Evolutionary conservation across 768 basidiomycete genomes (phyloP), one percentile per base, ranked within the genome.

Genomic region (Naematelia aurantialba): DNA sequence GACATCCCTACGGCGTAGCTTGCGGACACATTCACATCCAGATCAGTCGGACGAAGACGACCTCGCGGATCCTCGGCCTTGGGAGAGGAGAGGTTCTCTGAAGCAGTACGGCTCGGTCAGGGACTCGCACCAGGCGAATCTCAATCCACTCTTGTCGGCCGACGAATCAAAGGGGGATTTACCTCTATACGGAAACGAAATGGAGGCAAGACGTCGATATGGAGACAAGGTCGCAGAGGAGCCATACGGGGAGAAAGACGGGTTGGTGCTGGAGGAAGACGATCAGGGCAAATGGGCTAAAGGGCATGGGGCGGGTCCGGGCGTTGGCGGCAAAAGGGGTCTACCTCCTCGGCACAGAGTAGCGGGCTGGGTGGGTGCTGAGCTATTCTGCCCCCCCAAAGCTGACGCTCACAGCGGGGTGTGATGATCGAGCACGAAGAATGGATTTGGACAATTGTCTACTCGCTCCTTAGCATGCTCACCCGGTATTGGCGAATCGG

Each of bases 401-500:
- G 44, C 50, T 59, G 39, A 55, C 31, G 24, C 8, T 0, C 24
- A 5, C 55, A 76, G 73, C 47, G 64, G 34, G 75, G 72, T 5
- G 62, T 72, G 44, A 61, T 74, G 50, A 52, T 68, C 25, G 72
- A 76, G 24, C 66, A 78, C 57, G 73, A 76, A 31, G 77, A 78
- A 49, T 63, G 67, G 56, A 62, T 76, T 27, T 75, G 70, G 67
- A 70, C 72, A n/a, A 59, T 86, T 55, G 79, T 91, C 39, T 99
- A 98, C 80, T 96, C 93, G 44, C 83, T 94, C 29, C 84, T 97
- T 46, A 87, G 91, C 11, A 92, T 94, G 80, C 91, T 89, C 84
- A 96, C 94, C 4, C 87, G 93, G 26, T 94, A 88, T 78, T 88
- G 93, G 81, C 84, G 87, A 68, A 99, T 99, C 48, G 94, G 96